Evolutionary conservation across 208 protist species (phyloP).

Genomic region (Leishmania lainsoni): DNA sequence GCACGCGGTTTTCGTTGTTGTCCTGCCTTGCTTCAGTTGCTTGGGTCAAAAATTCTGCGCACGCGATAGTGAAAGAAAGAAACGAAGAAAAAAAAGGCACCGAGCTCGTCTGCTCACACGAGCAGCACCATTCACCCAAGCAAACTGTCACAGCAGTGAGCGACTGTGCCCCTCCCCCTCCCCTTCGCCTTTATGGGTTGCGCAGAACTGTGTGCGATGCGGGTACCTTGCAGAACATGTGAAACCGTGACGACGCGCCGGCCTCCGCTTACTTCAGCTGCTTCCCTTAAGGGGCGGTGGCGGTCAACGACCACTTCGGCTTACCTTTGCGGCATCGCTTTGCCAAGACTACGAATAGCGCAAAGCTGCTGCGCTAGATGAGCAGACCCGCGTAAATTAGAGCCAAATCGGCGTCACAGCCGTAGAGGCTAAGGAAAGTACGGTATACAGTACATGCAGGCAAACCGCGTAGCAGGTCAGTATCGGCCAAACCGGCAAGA

Average conservation of each 20-base stretch:
- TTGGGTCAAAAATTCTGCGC: not conserved
- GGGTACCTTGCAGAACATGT: no score
- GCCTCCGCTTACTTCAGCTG: not conserved
- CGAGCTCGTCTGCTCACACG: not conserved
- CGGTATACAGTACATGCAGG: constrained; percentile 40
- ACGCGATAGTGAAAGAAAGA: not conserved
- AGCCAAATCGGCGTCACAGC: constrained; percentile 37
- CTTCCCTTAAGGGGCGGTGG: no score
- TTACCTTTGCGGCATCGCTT: constrained; percentile 14
- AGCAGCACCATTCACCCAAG: not conserved
- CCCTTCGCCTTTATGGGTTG: no score
- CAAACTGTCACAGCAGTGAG: not conserved
- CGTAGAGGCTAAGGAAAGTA: constrained; percentile 36
- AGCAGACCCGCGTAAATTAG: constrained; percentile 59
- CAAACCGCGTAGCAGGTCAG: constrained; percentile 72
- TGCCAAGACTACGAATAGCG: constrained; percentile 73
- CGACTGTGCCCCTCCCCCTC: no score
- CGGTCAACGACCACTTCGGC: constrained; percentile 1
- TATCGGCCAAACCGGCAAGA: constrained; percentile 84
- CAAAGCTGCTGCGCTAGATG: constrained; percentile 90
- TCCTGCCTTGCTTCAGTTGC: not conserved
- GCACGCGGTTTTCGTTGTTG: not conserved
- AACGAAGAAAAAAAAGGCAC: not conserved
- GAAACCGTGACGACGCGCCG: no score
- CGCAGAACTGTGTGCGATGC: no score